A percentile compares a stretch with the other conserved stretches of the same genome.
Conservation (phyloP, 208 protist genomes). For the Trypanosoma melophagium region DNA sequence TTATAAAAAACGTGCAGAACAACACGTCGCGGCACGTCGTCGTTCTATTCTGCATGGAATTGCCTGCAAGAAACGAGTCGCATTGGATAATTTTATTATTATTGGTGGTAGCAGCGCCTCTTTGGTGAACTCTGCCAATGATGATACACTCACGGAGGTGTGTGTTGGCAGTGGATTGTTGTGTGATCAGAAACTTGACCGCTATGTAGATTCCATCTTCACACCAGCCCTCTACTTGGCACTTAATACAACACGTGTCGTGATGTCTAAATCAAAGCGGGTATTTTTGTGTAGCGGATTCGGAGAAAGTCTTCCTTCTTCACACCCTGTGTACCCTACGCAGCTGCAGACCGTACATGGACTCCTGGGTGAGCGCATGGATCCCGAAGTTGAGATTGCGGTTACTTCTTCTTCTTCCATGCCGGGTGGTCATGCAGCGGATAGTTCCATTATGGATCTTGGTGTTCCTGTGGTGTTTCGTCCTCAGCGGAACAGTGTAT, state of each 20-base stretch:
- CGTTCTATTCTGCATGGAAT: neutral
- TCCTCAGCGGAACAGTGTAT: slow-evolving; percentile 1
- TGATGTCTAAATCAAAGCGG: neutral
- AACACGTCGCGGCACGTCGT: neutral
- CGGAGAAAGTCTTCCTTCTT: neutral
- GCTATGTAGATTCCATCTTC: slow-evolving; percentile 19
- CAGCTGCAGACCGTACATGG: neutral
- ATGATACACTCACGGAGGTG: slow-evolving; percentile 21
- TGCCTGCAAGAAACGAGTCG: slow-evolving; percentile 1
- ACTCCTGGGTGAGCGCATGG: neutral
- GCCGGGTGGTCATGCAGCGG: too few relatives aligned
- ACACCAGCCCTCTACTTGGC: slow-evolving; percentile 25
- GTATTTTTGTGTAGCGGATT: slow-evolving; percentile 17
- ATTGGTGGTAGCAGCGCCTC: slow-evolving; percentile 22
- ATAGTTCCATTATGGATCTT: neutral
- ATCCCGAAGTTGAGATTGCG: slow-evolving; percentile 12
- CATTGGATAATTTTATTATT: slow-evolving; percentile 5
- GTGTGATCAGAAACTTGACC: slow-evolving; percentile 19
- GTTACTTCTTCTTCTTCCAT: neutral
- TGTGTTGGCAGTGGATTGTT: slow-evolving; percentile 19
- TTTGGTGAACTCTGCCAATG: slow-evolving; percentile 9
- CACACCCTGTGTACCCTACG: slow-evolving; percentile 14
- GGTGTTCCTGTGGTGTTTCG: slow-evolving; percentile 24
- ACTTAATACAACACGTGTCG: slow-evolving; percentile 4
- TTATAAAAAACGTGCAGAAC: slow-evolving; percentile 13